Evolutionary conservation across 2,329 filamentous ascomycete genomes (phyloP).

Genomic region (Eutypa lata): DNA sequence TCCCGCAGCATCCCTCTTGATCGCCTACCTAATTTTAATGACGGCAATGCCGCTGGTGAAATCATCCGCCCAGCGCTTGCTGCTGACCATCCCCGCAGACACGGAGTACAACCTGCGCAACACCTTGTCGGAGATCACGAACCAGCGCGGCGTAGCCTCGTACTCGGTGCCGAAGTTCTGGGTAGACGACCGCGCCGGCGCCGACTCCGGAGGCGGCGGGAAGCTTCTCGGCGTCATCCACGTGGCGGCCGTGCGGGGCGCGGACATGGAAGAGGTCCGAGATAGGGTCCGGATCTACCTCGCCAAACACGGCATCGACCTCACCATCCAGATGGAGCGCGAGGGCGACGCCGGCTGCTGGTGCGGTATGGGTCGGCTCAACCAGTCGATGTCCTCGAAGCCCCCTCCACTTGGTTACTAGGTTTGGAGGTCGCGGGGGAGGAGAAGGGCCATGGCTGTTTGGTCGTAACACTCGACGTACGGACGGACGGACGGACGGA

Average conservation of each 20-base stretch:
- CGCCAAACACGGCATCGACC: conserved; percentile 68
- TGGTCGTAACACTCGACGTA: no score
- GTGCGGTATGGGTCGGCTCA: conserved; percentile 47
- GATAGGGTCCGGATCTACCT: conserved; percentile 74
- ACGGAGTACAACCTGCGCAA: conserved; percentile 87
- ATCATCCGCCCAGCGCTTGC: conserved; percentile 75
- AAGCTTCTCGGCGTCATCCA: conserved; percentile 82
- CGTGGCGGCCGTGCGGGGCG: conserved; percentile 68
- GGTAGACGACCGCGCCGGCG: conserved; percentile 67
- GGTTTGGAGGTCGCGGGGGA: not conserved
- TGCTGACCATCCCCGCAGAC: conserved; percentile 81
- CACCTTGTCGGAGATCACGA: conserved; percentile 77
- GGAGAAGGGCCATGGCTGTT: not conserved
- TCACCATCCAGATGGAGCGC: conserved; percentile 82
- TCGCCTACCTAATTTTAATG: conserved; percentile 89
- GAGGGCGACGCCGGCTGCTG: conserved; percentile 70
- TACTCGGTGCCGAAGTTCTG: conserved; percentile 91
- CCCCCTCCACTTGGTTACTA: conserved; percentile 23
- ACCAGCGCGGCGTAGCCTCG: conserved; percentile 77
- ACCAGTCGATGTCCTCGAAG: conserved; percentile 28
- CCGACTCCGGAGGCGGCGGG: conserved; percentile 35
- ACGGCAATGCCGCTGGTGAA: conserved; percentile 86
- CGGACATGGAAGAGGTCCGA: conserved; percentile 78
- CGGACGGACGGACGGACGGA: no score
- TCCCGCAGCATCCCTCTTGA: conserved; percentile 88